Evolutionary conservation across 1,284 basidiomycete genomes (phyloP).

Genomic region (Polyporus tsugae): DNA sequence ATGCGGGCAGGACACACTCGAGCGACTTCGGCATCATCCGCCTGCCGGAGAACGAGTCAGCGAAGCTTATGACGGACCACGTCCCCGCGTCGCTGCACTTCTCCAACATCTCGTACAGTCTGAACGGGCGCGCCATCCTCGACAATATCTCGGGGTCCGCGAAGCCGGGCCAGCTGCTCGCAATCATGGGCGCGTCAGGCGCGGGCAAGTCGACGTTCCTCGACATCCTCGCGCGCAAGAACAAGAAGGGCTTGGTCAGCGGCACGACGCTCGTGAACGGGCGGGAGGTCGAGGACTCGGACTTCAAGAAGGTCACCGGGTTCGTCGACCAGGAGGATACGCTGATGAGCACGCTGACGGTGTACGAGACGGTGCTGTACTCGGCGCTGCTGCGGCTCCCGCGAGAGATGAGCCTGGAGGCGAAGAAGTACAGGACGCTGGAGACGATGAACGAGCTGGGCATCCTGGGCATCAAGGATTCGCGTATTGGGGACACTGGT

Average conservation of each 20-base stretch:
- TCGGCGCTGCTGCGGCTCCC: conserved; percentile 91
- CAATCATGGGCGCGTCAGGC: conserved; percentile 96
- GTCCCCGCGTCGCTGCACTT: conserved; percentile 94
- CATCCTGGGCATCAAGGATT: conserved; percentile 90
- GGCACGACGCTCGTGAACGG: conserved; percentile 91
- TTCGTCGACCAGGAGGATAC: conserved; percentile 99
- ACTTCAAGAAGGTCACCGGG: conserved; percentile 89
- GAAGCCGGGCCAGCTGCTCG: conserved; percentile 89
- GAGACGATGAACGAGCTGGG: conserved; percentile 98
- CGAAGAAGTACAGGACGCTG: conserved; percentile 92
- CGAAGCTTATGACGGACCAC: conserved; percentile 92
- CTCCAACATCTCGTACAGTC: conserved; percentile 82
- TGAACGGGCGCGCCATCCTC: conserved; percentile 77
- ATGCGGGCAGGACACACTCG: conserved; percentile 77
- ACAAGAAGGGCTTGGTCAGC: conserved; percentile 81
- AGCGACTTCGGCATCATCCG: conserved; percentile 82
- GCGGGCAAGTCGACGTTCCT: conserved; percentile 97
- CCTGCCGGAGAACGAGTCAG: conserved; percentile 82
- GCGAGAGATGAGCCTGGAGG: conserved; percentile 92
- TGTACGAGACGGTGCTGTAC: conserved; percentile 97
- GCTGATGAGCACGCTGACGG: conserved; percentile 94
- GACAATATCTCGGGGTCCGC: conserved; percentile 84
- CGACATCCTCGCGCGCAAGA: conserved; percentile 92
- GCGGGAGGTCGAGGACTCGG: conserved; percentile 73
- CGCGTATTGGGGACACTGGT: conserved; percentile 89